Conservation (phyloP, 1,284 basidiomycete genomes). For the Sporisorium iseilematis-ciliati region DNA sequence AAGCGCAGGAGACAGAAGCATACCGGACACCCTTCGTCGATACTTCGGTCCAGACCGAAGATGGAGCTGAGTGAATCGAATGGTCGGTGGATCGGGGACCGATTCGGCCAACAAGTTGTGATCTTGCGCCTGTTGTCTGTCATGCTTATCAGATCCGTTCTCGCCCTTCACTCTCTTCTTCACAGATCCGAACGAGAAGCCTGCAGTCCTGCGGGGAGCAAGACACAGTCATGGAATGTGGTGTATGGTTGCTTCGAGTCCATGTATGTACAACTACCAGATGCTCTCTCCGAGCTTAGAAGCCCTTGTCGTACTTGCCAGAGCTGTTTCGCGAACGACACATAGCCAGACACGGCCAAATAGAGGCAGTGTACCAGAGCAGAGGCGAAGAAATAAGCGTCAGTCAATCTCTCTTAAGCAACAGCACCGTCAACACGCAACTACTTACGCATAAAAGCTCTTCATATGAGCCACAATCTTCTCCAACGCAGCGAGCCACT, state of each 20-base stretch:
- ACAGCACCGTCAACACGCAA: background rate
- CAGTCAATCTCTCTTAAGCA: background rate
- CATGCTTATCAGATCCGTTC: background rate
- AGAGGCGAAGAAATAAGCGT: background rate
- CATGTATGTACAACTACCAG: slow-evolving; percentile 2
- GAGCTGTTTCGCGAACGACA: slow-evolving; percentile 6
- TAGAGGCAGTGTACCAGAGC: too few relatives aligned
- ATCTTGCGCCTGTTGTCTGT: background rate
- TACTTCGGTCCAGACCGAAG: slow-evolving; percentile 4
- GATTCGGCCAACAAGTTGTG: too few relatives aligned
- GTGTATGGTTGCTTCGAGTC: slow-evolving; percentile 11
- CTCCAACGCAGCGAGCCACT: slow-evolving; percentile 83
- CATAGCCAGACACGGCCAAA: too few relatives aligned
- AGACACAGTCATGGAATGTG: background rate
- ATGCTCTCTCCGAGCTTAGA: slow-evolving; percentile 23
- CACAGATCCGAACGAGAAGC: background rate
- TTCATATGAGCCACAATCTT: slow-evolving; percentile 80
- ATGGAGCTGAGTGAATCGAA: background rate
- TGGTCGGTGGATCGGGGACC: slow-evolving; percentile 8
- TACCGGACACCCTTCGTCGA: slow-evolving; percentile 7
- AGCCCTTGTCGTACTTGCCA: slow-evolving; percentile 62
- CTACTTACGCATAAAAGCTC: slow-evolving; percentile 74
- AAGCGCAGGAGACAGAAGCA: background rate
- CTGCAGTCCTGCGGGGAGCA: background rate
- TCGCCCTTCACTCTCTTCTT: background rate